Evolutionary conservation across 23 red algal genomes (phyloP).

Genomic region (Gracilaria gracilis): DNA sequence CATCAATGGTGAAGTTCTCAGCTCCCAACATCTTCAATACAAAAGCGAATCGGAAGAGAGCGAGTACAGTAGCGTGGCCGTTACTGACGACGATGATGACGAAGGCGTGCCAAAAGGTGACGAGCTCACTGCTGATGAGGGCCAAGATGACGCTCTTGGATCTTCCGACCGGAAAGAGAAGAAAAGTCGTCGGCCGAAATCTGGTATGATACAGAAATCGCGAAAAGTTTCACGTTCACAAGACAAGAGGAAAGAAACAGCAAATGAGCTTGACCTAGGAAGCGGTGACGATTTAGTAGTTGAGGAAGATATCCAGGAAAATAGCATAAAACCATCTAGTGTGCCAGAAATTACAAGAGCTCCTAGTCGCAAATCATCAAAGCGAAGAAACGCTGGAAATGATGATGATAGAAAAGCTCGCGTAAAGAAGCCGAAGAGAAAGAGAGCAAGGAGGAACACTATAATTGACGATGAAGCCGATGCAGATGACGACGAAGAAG

Average conservation of each 20-base stretch:
- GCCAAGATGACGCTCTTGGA: background rate
- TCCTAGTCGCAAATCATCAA: constrained; percentile 3
- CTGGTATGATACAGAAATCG: background rate
- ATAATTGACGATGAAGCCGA: constrained; percentile 53
- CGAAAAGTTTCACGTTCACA: constrained; percentile 7
- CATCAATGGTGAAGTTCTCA: constrained; percentile 67
- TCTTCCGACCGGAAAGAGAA: constrained; percentile 17
- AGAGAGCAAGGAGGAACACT: background rate
- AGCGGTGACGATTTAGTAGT: background rate
- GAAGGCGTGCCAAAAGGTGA: background rate
- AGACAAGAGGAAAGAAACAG: constrained; percentile 2
- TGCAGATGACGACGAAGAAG: constrained; percentile 15
- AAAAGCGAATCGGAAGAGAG: constrained; percentile 60
- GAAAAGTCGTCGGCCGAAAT: background rate
- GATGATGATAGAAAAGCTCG: background rate
- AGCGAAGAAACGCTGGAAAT: constrained; percentile 1
- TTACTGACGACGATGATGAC: constrained; percentile 42
- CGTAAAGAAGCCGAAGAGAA: background rate
- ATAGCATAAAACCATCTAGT: background rate
- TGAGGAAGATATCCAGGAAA: background rate
- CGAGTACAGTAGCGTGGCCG: constrained; percentile 56
- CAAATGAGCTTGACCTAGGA: constrained; percentile 13
- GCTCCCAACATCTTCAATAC: constrained; percentile 62
- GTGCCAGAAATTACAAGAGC: background rate
- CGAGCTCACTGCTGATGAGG: background rate